A percentile compares a stretch with the other conserved stretches of the same genome.
Conservation (phyloP, 2,329 filamentous ascomycete species). For the Malbranchea zuffiana region DNA sequence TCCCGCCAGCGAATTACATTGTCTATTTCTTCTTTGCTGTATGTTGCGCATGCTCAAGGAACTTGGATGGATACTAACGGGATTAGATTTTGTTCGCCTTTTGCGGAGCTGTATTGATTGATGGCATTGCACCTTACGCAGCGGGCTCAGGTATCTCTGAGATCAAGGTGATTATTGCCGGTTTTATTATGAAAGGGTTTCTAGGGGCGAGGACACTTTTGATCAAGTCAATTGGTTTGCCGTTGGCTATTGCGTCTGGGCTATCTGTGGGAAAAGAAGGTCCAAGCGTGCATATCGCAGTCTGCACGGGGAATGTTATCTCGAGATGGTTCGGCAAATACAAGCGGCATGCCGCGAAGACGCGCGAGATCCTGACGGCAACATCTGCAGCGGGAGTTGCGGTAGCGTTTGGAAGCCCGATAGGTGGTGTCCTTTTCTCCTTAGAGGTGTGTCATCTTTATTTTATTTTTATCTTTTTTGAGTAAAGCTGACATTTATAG, state of each 20-base stretch:
- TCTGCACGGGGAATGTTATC: slow-evolving; percentile 94
- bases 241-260: slow-evolving; percentile 84
- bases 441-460: slow-evolving; percentile 48
- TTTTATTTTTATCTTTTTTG: neutral
- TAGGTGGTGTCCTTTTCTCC: slow-evolving; percentile 91
- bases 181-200: slow-evolving; percentile 98
- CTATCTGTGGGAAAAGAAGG: slow-evolving; percentile 95
- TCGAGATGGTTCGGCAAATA: slow-evolving; percentile 90
- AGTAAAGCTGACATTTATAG: slow-evolving; percentile 22
- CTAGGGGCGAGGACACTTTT: slow-evolving; percentile 80
- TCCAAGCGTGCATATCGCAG: slow-evolving; percentile 96
- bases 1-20: slow-evolving; percentile 69
- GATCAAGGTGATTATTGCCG: slow-evolving; percentile 98
- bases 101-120: slow-evolving; percentile 72
- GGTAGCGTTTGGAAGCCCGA: slow-evolving; percentile 93
- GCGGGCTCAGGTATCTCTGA: slow-evolving; percentile 95
- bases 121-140: slow-evolving; percentile 86
- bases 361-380: slow-evolving; percentile 84
- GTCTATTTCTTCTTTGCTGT: slow-evolving; percentile 80
- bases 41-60: slow-evolving; percentile 21
- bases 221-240: slow-evolving; percentile 87
- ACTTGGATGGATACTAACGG: slow-evolving; percentile 3
- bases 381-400: slow-evolving; percentile 91
- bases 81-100: slow-evolving; percentile 64
- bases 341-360: slow-evolving; percentile 81